A percentile compares a stretch with the other conserved stretches of the same genome.
Evolutionary conservation across 164 flowering plant species (phyloP).

Genomic region (Chimonanthus salicifolius): DNA sequence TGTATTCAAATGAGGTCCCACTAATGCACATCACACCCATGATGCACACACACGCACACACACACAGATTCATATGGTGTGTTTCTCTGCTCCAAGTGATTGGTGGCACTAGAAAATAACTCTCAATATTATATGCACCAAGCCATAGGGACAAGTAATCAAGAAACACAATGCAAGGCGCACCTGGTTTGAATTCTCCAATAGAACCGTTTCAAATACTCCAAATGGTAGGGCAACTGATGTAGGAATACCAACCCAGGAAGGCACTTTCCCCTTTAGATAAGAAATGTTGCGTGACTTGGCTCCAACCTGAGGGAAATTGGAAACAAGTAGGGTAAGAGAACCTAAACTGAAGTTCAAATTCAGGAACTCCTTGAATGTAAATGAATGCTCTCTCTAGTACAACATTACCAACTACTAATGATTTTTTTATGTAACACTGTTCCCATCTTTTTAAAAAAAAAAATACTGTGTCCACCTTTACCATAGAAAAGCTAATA

Average conservation of each 20-base stretch:
- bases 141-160: background rate
- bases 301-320: conserved; percentile 77
- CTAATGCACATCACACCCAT: too few species aligned
- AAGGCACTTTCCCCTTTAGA: conserved; percentile 84
- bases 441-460: too few species aligned
- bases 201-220: conserved; percentile 83
- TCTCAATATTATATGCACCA: background rate
- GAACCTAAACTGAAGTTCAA: background rate
- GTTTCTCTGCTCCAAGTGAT: too few species aligned
- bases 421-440: too few species aligned
- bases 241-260: conserved; percentile 93
- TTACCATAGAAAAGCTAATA: background rate
- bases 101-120: background rate
- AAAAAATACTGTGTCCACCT: background rate
- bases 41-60: too few species aligned
- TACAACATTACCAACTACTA: too few species aligned
- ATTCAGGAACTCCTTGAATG: background rate
- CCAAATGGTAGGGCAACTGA: conserved; percentile 98
- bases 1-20: too few species aligned
- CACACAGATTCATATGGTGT: too few species aligned
- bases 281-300: conserved; percentile 91
- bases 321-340: background rate
- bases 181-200: conserved; percentile 69
- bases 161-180: conserved; percentile 1
- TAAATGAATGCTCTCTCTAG: background rate